These are phyloP conservation scores for Scheffersomyces illinoinensis DNA, from an alignment of 1,139 yeast species.

Conservation along the genomic window DNA sequence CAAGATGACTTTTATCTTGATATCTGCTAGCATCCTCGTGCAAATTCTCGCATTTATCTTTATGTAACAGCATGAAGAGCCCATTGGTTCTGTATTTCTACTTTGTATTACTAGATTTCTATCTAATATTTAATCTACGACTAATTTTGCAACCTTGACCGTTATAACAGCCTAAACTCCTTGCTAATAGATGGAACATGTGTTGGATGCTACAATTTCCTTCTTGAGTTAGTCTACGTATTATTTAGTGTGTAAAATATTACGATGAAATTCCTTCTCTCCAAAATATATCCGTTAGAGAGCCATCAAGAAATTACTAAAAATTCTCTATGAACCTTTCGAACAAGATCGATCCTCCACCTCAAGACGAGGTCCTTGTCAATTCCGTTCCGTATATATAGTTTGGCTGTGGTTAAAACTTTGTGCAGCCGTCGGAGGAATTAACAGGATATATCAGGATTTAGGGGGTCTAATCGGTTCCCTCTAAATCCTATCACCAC, in stretches of 20 bases:
- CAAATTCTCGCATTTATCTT: not conserved
- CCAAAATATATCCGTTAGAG: not conserved
- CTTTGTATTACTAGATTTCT: not conserved
- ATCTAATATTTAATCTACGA: not conserved
- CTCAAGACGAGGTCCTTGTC: not conserved
- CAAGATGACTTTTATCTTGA: not conserved
- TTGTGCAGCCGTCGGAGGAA: not conserved
- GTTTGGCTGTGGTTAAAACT: not conserved
- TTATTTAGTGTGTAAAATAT: no score
- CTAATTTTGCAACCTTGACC: not conserved
- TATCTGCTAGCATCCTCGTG: not conserved
- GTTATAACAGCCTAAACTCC: not conserved
- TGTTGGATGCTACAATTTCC: no score
- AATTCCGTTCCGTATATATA: not conserved
- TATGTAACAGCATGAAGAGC: not conserved
- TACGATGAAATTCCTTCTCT: not conserved
- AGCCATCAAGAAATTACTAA: not conserved
- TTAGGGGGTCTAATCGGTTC: not conserved
- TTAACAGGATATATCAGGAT: not conserved
- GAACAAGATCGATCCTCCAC: not conserved
- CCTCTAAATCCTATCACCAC: not conserved
- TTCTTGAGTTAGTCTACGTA: no score
- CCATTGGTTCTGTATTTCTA: not conserved
- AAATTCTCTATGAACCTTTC: not conserved
- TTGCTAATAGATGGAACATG: not conserved